Evolutionary conservation across 176 grass and related monocot genomes (phyloP), one percentile per base, ranked within the genome.

Genomic region (Eleusine coracana): DNA sequence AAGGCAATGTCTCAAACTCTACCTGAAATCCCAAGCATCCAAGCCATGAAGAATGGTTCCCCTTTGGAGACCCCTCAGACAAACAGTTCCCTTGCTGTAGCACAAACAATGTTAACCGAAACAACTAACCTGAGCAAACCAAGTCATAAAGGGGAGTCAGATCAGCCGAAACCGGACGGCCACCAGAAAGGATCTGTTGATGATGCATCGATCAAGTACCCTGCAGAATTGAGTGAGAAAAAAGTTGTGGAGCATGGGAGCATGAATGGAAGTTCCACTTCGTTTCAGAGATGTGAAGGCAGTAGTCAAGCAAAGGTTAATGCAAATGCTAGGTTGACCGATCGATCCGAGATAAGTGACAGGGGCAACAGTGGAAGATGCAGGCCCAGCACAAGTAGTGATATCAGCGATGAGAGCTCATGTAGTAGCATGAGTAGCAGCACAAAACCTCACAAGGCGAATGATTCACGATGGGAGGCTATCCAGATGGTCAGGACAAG

Each of bases 371-470:
- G 80, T 65, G 69, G 89, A 21, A 87, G 81, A 50, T 90, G 74
- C 84, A 80, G 84, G 75, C 80, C 84, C 2, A 87, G 89, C 72
- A 87, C 89, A 76, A 87, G 89, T 49, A 90, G 84, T 58, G 84
- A 90, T 64, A 71, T 90, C 80, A 90, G 84, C 23, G 89, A 90
- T 71, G 89, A 90, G 76, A 90, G 89, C 29, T 91, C 85, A 20
- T 84, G 85, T 55, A 91, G 89, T 66, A 91, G 89, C 89, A 84
- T 87, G 75, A 76, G 80, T 63, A 83, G 89, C 80, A 75, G 66
- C 6, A 87, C 89, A 3, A 91, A 84, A 76, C 89, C 89, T 61
- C 89, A 91, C 46, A 87, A 91, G 73, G 85, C 80, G 2, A 91
- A 91, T 48, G 89, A 91, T 81, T 84, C 70, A 2, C 76, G 56